Evolutionary conservation across 441 rosid genomes (phyloP), one percentile per base, ranked within the genome.

Genomic region (Gossypium lobatum): DNA sequence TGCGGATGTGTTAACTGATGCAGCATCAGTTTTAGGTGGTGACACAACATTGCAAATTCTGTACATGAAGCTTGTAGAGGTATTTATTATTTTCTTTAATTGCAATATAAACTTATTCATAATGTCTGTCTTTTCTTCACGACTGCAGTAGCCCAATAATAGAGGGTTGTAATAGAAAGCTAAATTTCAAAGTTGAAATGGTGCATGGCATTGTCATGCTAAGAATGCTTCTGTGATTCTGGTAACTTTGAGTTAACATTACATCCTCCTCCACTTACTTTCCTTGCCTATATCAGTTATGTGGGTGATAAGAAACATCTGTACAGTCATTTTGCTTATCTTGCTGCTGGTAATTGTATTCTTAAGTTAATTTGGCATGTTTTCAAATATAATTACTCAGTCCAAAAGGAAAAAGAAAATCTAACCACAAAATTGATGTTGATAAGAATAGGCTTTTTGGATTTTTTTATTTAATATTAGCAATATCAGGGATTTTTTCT

Each of bases 21-120:
- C 97, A 46, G 99, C 99, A 13, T 86, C 89, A 78, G 95, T 93
- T 79, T 83, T 96, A 81, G 95, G 97, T 69, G 99, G 99, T 79
- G 99, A 92, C 77, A 83, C 88, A 26, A 91, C 90, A 14, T 85
- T 96, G 75, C 90, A 84, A 85, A 93, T 96, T 88, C 96, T 96
- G 46, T 90, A 87, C 60, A 65, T 86, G 86, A 93, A 92, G 85
- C 97, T 96, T 80, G 85, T 85, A 69, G 98, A 96, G 97, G 99
- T 90, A 72, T 57, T 87, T 84, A 42, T 67, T 76, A 57, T 54
- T 73, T 80, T 34, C 42, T 48, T 73, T 60, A n/a, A 4, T 48
- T 70, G 64, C 62, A 52, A 28, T 16, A 68, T 21, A 23, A 42
- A 45, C 48, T 46, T 46, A 7, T 67, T 23, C 13, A 23, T 67